Evolutionary conservation across 139 green algal species (phyloP).

Genomic region (Eudorina sp.): DNA sequence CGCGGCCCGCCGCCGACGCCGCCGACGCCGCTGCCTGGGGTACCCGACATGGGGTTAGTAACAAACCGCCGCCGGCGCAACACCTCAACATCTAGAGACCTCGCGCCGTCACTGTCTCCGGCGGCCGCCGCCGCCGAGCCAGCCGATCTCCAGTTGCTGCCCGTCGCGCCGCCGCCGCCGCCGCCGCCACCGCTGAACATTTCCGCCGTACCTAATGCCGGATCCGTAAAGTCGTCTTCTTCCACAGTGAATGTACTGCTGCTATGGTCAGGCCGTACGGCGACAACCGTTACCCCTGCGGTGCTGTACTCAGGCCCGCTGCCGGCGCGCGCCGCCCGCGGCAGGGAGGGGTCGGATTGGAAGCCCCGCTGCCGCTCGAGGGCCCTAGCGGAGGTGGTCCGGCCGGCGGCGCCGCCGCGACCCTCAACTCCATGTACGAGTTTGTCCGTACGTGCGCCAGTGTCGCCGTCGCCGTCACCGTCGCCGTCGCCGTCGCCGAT

Average conservation of each 20-base stretch:
- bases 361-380: neutral
- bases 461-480: neutral
- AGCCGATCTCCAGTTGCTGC: too few relatives aligned
- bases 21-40: too few relatives aligned
- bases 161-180: neutral
- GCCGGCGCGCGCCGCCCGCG: neutral
- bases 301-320: neutral
- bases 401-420: too few relatives aligned
- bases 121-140: neutral
- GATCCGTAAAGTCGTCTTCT: neutral
- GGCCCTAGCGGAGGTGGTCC: too few relatives aligned
- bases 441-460: neutral
- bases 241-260: neutral
- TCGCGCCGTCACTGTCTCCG: neutral
- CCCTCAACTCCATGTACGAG: too few relatives aligned
- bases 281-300: too few relatives aligned
- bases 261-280: too few relatives aligned
- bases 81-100: neutral
- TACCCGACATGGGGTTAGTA: too few relatives aligned
- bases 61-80: too few relatives aligned
- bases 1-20: too few relatives aligned
- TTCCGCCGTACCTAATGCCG: neutral
- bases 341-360: neutral
- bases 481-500: neutral
- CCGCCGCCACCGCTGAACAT: neutral